Base-by-base conservation (phyloP, 1,284 basidiomycete genomes). In the Tylopilus orsonianus region DNA sequence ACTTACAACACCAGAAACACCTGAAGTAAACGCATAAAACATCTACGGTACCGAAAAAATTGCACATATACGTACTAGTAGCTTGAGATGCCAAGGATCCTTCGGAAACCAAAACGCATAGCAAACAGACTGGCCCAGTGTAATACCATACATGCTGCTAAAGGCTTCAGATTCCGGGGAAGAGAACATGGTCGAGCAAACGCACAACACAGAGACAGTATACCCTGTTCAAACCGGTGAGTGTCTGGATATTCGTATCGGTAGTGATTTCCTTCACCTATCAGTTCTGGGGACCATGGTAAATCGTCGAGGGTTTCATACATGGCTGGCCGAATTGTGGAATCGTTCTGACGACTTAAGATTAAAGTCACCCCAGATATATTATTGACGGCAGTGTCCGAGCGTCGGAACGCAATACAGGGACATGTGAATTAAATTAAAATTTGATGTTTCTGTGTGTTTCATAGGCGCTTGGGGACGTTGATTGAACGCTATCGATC, bases 101-200 rank as follows among this genome's bases (percentile, higher is more conserved):
- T 47, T 8, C n/a, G 56, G 53, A 44, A 56, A 56, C 46, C 40
- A 56, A 26, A 5, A 16, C 3, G 5, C 5, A 19, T 57, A 57
- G 24, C 39, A 56, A 19, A 45, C 29, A 5, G 42, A 46, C 23
- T 58, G 56, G 10, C 46, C 44, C 12, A 57, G 18, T n/a, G 46
- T 45, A 0, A 13, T 24, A 16, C 56, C 57, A 2, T 59, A 59
- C 47, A 54, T 34, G 9, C 34, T 55, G 12, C 39, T 29, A 12
- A 23, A 45, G 20, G 26, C 3, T 6, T 55, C n/a, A 27, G 35
- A 16, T 23, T 19, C 4, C 16, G 19, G 12, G 7, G 16, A 37
- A 12, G 10, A n/a, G 9, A 7, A n/a, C 1, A 12, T 14, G 14
- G 6, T 19, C 13, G 12, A n/a, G 6, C 18, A 14, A 7, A 42